Conservation (phyloP, 208 protist species). For the Angomonas ambiguus region DNA sequence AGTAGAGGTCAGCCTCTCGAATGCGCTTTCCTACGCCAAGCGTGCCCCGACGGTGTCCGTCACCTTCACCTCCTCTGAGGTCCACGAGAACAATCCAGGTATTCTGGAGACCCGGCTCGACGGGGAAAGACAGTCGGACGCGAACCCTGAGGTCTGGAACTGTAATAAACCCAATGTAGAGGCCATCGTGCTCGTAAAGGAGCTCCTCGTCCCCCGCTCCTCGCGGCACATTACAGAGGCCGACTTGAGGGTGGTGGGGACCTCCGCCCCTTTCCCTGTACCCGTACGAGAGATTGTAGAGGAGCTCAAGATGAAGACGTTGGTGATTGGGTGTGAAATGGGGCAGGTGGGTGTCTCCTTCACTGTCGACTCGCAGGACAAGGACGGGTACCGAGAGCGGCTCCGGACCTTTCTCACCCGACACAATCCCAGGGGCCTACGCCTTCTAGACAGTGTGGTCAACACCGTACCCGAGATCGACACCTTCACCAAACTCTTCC, state of each 20-base stretch:
- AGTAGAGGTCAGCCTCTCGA: conserved; percentile 40
- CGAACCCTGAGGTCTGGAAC: conserved; percentile 36
- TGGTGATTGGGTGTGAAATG: conserved; percentile 59
- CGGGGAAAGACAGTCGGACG: conserved; percentile 16
- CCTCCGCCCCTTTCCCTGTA: conserved; percentile 29
- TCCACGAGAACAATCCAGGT: conserved; percentile 29
- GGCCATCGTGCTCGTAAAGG: conserved; percentile 49
- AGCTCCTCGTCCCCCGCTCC: conserved; percentile 16
- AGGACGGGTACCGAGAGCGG: conserved; percentile 35
- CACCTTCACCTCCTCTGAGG: conserved; percentile 35
- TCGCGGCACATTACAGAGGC: conserved; percentile 11
- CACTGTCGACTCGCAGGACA: conserved; percentile 51
- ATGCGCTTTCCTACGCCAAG: conserved; percentile 22
- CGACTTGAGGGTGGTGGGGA: conserved; percentile 29
- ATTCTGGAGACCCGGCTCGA: conserved; percentile 65
- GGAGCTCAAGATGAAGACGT: conserved; percentile 56
- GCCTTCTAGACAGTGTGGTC: conserved; percentile 54
- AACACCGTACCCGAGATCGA: conserved; percentile 55
- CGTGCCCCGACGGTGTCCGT: conserved; percentile 30
- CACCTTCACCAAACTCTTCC: conserved; percentile 76
- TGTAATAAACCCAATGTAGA: conserved; percentile 28
- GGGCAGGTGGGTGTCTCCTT: conserved; percentile 74
- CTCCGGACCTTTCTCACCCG: conserved; percentile 47
- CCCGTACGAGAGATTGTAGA: conserved; percentile 49
- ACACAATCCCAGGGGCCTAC: conserved; percentile 64